Evolutionary conservation across 2,329 filamentous ascomycete species (phyloP), one percentile per base, ranked within the genome.

Genomic region (Neofusicoccum sp.): DNA sequence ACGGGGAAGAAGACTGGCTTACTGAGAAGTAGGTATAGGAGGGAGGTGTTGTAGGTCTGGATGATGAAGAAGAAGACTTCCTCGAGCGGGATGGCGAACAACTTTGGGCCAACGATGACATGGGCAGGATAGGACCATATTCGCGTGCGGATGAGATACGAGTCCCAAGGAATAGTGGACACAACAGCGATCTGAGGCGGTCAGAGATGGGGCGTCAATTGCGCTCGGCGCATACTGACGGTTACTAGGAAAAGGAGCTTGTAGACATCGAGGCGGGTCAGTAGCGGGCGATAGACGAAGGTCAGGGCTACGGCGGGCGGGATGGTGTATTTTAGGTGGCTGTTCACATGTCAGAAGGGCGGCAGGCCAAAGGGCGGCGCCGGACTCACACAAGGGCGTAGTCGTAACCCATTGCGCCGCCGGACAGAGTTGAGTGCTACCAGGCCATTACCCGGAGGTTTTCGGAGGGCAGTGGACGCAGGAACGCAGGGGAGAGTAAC

Each of bases 21-120:
- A 75, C 83, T 90, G 22, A 88, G 73, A 1, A 91, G 75, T 8
- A 90, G 80, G 69, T 92, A 92, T 7, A 92, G 72, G 56, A 91
- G 76, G 0, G 85, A 83, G 0, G 89, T 91, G 70, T 86, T 90
- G 74, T 90, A 92, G 1, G 89, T 92, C 75, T 92, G 90, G 29
- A 92, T 85, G 22, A 90, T 76, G 72, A 92, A 92, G 81, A 92
- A 92, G 76, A 92, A 92, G 4, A 92, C 75, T 72, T 92, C 89
- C 70, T 92, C 90, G 4, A 83, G 73, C 0, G 90, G 89, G 16
- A 92, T 89, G n/a, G 79, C 78, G 68, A 85, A 85, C 14, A 91
- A 71, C 1, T 81, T 87, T 0, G 81, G 81, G 0, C 89, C 90
- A 39, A 89, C 70, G 36, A 92, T 84, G 22, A 85, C 89, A 69